Evolutionary conservation across 2,329 filamentous ascomycete species (phyloP), one percentile per base, ranked within the genome.

Genomic region (Penicillium nordicum): DNA sequence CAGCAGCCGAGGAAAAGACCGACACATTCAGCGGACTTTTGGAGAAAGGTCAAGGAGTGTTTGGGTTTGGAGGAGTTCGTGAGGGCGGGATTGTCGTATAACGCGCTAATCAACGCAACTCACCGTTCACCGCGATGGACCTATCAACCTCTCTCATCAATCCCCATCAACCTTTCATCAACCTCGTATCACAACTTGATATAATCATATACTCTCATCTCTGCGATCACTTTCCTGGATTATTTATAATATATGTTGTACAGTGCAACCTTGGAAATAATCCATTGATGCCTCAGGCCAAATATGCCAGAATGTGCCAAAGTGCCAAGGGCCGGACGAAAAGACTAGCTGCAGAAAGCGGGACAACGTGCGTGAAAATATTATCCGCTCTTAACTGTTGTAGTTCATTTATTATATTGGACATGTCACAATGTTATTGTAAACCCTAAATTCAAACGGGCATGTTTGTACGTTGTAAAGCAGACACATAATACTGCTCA

Each of bases 1-100:
- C 62, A 63, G 63, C 50, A 63, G 60, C 50, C 59, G 60, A 50
- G 55, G 44, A 51, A 60, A 55, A 57, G 55, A 57, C 50, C 62
- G 48, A 65, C 63, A 71, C 72, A 74, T 74, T 57, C 71, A 72
- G 70, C 61, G 60, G 53, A 37, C 44, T 58, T 49, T 51, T 27
- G 52, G 53, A 25, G 30, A 36, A 43, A 30, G 30, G 36, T 40
- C 37, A 38, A 37, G 18, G 47, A 50, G 38, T 21, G 42, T 49
- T 55, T 48, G 53, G 21, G 32, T 25, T 44, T 29, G 46, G 25
- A 29, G 44, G 34, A 47, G 38, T 50, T 44, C 30, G 21, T 37
- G n/a, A 47, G 34, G 45, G 48, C 42, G 49, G 49, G 50, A 54
- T 37, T 37, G 16, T 40, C 40, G 29, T 32, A 57, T 56, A 43